These are phyloP conservation scores for Cordyceps militaris DNA, from an alignment of 2,329 filamentous ascomycete genomes.

Conservation along the genomic window DNA sequence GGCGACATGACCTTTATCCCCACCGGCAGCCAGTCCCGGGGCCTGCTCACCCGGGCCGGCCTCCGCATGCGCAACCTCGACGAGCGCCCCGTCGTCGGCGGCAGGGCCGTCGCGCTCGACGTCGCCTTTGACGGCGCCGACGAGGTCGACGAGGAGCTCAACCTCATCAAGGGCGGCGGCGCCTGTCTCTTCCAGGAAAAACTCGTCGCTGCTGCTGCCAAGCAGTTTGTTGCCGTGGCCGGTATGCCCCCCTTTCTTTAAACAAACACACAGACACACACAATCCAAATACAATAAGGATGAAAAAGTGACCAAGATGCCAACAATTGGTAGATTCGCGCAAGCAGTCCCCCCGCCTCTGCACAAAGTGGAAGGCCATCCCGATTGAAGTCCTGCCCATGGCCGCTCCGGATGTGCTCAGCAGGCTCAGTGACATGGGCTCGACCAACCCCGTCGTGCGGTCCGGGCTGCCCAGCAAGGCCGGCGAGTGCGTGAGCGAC, in stretches of 20 bases:
- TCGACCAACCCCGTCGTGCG: constrained; percentile 64
- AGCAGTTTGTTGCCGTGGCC: constrained; percentile 81
- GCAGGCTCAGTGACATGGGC: constrained; percentile 65
- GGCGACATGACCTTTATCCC: constrained; percentile 76
- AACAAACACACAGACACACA: too few species aligned
- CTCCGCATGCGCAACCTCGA: constrained; percentile 73
- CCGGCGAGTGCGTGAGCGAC: constrained; percentile 62
- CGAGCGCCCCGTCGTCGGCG: constrained; percentile 49
- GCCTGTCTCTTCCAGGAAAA: constrained; percentile 99
- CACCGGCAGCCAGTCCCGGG: constrained; percentile 84
- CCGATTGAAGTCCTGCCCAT: constrained; percentile 92
- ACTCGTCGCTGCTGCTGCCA: constrained; percentile 76
- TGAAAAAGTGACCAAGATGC: neutral
- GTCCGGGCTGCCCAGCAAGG: constrained; percentile 66
- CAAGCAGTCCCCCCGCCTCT: constrained; percentile 73
- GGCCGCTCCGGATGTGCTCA: constrained; percentile 69
- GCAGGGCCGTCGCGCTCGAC: constrained; percentile 55
- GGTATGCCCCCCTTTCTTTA: constrained; percentile 40
- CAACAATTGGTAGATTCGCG: constrained; percentile 60
- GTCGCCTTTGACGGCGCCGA: constrained; percentile 95
- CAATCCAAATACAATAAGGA: too few species aligned
- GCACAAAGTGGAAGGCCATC: constrained; percentile 72
- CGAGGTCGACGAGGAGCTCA: constrained; percentile 89
- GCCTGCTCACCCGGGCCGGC: constrained; percentile 74
- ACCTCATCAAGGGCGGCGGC: constrained; percentile 95